Evolutionary conservation across 306 rosid species (phyloP).

Genomic region (Prunus mira): DNA sequence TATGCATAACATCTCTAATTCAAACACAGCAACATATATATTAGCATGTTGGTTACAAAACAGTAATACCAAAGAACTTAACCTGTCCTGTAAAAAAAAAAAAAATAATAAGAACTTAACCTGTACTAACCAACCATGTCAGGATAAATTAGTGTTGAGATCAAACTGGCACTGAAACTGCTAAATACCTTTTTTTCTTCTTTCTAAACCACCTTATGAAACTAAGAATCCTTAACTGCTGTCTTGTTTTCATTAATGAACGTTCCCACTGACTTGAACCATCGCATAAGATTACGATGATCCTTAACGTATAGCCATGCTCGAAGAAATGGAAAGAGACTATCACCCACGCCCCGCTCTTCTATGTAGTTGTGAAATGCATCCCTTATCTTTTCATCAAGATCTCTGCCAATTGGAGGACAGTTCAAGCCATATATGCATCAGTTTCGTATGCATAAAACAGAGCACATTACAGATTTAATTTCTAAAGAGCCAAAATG

Average conservation of each 20-base stretch:
- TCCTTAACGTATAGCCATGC: slow-evolving; percentile 97
- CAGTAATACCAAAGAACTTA: not conserved
- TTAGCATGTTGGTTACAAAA: not conserved
- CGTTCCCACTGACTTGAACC: slow-evolving; percentile 73
- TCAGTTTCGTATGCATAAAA: not conserved
- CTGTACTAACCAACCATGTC: not conserved
- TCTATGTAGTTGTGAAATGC: slow-evolving; percentile 74
- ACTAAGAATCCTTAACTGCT: slow-evolving; percentile 36
- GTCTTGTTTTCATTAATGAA: slow-evolving; percentile 53
- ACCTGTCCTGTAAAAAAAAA: not conserved
- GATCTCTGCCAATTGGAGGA: slow-evolving; percentile 54
- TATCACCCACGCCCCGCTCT: slow-evolving; percentile 81
- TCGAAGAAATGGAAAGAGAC: slow-evolving; percentile 83
- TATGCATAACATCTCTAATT: too few species aligned
- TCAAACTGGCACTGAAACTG: not conserved
- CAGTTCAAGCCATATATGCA: slow-evolving; percentile 3
- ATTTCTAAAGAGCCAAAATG: not conserved
- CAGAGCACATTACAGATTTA: not conserved
- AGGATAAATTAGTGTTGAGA: not conserved
- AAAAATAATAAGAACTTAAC: not conserved
- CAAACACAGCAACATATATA: too few species aligned
- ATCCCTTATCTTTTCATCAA: slow-evolving; percentile 73
- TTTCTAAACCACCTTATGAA: not conserved
- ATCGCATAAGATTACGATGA: slow-evolving; percentile 75
- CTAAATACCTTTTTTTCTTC: not conserved